These are phyloP conservation scores for Macrolepiota fuliginosa DNA, from an alignment of 768 basidiomycete species.

Conservation along the genomic window DNA sequence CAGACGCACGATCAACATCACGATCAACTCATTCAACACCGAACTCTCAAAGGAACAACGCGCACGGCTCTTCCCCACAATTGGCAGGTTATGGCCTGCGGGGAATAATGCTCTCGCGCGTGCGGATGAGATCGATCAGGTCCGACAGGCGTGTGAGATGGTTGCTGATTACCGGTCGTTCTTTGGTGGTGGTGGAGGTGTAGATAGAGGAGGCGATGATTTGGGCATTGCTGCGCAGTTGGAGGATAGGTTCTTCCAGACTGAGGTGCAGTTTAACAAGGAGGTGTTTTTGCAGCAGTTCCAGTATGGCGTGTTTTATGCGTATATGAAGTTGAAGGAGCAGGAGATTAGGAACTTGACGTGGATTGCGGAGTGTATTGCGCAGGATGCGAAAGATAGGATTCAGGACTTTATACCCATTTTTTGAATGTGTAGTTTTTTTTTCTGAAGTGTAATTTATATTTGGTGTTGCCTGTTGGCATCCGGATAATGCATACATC, in stretches of 20 bases:
- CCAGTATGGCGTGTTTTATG: conserved; percentile 91
- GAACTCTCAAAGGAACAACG: conserved; percentile 94
- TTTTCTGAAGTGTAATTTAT: background rate
- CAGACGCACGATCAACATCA: conserved; percentile 95
- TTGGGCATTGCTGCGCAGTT: conserved; percentile 59
- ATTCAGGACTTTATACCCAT: conserved; percentile 95
- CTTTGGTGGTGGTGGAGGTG: conserved; percentile 60
- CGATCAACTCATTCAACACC: conserved; percentile 97
- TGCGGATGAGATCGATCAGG: conserved; percentile 95
- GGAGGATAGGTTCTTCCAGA: conserved; percentile 93
- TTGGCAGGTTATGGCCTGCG: conserved; percentile 91
- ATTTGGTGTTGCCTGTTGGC: background rate
- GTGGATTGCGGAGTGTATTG: conserved; percentile 98
- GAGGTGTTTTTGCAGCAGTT: conserved; percentile 94
- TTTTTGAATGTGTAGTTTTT: conserved; percentile 47
- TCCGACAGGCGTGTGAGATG: conserved; percentile 81
- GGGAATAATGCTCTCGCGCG: conserved; percentile 93
- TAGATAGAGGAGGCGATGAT: conserved; percentile 37
- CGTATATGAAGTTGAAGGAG: conserved; percentile 90
- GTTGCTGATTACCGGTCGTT: conserved; percentile 89
- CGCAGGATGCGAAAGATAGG: conserved; percentile 93
- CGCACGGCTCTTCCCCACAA: conserved; percentile 89
- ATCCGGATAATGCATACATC: too few relatives aligned
- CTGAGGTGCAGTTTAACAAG: conserved; percentile 94
- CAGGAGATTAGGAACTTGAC: conserved; percentile 87